Conservation (phyloP, 805 yeast species). For the Lachancea cidri region DNA sequence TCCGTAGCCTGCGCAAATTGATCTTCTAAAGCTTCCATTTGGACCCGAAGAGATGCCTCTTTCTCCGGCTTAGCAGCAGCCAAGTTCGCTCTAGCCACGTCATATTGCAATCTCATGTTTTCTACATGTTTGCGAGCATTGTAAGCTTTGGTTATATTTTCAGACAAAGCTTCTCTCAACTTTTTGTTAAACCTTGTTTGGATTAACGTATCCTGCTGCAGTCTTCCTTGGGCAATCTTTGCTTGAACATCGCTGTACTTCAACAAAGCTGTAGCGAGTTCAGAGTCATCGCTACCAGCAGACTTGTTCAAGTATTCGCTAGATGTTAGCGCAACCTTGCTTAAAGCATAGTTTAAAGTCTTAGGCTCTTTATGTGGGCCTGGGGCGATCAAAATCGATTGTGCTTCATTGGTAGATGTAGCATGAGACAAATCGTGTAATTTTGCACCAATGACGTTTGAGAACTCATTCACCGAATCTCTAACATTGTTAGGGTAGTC, state of each 20-base stretch:
- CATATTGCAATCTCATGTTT: slow-evolving; percentile 72
- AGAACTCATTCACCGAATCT: slow-evolving; percentile 71
- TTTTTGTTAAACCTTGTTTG: slow-evolving; percentile 64
- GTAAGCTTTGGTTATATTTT: slow-evolving; percentile 56
- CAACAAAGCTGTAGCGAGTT: slow-evolving; percentile 57
- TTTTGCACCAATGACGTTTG: slow-evolving; percentile 58
- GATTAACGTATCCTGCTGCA: slow-evolving; percentile 75
- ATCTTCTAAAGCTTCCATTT: slow-evolving; percentile 81
- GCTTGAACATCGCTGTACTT: slow-evolving; percentile 65
- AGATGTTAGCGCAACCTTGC: slow-evolving; percentile 60
- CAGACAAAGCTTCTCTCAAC: slow-evolving; percentile 55
- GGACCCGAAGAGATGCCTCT: slow-evolving; percentile 67
- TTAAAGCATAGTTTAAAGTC: slow-evolving; percentile 76
- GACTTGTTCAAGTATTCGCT: slow-evolving; percentile 32
- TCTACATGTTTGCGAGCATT: slow-evolving; percentile 70
- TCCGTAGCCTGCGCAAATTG: slow-evolving; percentile 87
- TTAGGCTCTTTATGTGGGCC: slow-evolving; percentile 51
- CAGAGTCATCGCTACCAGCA: slow-evolving; percentile 38
- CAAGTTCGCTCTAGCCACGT: slow-evolving; percentile 60
- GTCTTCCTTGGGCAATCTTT: slow-evolving; percentile 74
- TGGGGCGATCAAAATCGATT: slow-evolving; percentile 57
- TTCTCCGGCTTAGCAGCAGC: slow-evolving; percentile 53
- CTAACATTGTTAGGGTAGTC: slow-evolving; percentile 73
- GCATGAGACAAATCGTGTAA: slow-evolving; percentile 67
- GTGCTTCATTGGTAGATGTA: slow-evolving; percentile 75